A percentile compares a stretch with the other conserved stretches of the same genome.
These are phyloP conservation scores for Colletotrichum musicola DNA, from an alignment of 2,329 filamentous ascomycete species.

Conservation along the genomic window DNA sequence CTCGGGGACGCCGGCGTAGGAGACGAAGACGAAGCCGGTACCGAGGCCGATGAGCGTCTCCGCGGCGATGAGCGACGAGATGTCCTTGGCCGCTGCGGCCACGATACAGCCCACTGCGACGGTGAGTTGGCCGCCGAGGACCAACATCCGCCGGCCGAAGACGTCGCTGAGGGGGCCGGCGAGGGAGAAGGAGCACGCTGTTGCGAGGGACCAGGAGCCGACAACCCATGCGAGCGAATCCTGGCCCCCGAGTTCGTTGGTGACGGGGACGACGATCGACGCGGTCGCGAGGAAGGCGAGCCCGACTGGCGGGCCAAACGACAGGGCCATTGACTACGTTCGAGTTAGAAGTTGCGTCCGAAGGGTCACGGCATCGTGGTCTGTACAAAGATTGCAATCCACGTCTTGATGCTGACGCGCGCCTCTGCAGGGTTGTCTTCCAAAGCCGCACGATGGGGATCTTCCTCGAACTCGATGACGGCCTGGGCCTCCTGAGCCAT, in stretches of 20 bases:
- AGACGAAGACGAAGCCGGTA: constrained; percentile 49
- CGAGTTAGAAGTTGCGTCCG: background rate
- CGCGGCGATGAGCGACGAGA: constrained; percentile 44
- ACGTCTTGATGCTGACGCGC: constrained; percentile 35
- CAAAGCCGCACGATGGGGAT: constrained; percentile 38
- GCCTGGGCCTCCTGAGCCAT: constrained; percentile 34
- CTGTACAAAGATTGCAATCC: constrained; percentile 36
- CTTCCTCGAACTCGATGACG: constrained; percentile 37
- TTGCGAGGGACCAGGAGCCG: constrained; percentile 37
- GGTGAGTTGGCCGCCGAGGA: constrained; percentile 30
- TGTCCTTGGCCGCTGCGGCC: constrained; percentile 43
- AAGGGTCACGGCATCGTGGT: accelerated
- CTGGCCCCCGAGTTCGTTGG: constrained; percentile 28
- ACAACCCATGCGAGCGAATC: constrained; percentile 35
- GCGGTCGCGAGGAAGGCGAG: constrained; percentile 35
- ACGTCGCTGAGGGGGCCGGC: constrained; percentile 37
- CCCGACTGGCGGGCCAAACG: constrained; percentile 34
- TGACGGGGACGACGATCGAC: constrained; percentile 33
- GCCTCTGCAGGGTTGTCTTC: constrained; percentile 35
- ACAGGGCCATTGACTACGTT: constrained; percentile 34
- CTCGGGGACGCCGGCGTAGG: constrained; percentile 49
- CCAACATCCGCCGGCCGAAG: constrained; percentile 30
- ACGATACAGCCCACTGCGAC: constrained; percentile 41
- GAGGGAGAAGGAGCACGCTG: constrained; percentile 37
- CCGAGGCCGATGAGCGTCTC: constrained; percentile 49